Conservation (phyloP, 164 flowering plant species). For the Chimonanthus salicifolius region DNA sequence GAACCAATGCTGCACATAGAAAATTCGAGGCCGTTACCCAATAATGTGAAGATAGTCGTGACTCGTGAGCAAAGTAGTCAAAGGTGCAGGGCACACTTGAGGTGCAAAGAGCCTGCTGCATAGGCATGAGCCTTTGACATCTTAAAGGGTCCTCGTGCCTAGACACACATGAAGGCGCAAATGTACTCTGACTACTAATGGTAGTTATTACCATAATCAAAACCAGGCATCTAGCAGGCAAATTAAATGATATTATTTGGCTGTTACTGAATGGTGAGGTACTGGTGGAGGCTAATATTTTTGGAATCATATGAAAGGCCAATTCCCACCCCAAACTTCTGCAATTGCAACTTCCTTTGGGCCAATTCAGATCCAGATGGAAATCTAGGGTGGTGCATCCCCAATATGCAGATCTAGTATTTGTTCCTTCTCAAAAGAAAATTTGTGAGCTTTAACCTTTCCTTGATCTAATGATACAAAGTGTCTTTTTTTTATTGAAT, state of each 20-base stretch:
- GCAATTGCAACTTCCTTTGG: background rate
- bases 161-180: background rate
- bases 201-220: too few relatives aligned
- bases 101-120: background rate
- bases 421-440: background rate
- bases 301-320: too few relatives aligned
- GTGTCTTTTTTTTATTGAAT: too few relatives aligned
- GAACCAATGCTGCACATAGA: slow-evolving; percentile 69
- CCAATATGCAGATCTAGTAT: background rate
- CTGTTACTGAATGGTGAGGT: background rate
- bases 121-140: background rate
- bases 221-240: too few relatives aligned
- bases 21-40: background rate
- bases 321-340: background rate
- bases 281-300: background rate
- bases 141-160: background rate
- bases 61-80: background rate
- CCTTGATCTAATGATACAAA: background rate
- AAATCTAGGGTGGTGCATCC: background rate
- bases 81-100: background rate
- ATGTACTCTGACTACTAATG: too few relatives aligned
- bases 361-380: background rate
- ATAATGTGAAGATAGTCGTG: background rate
- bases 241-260: too few relatives aligned
- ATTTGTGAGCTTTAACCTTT: background rate